A percentile compares a stretch with the other conserved stretches of the same genome.
phyloP scores from a whole-genome alignment of 345 rosid species.

The Adansonia digitata region DNA sequence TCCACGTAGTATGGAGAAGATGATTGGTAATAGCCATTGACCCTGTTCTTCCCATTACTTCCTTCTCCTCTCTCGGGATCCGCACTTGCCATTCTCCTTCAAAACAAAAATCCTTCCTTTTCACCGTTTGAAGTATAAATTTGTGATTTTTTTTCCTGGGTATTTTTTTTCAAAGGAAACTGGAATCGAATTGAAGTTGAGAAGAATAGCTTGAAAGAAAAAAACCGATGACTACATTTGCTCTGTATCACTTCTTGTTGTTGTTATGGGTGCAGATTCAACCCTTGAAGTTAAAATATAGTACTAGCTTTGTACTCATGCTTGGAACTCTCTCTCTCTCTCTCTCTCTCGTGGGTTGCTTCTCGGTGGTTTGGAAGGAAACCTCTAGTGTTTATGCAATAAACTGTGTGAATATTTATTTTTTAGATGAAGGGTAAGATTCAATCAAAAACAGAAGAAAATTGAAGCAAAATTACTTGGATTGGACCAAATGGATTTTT shows the following conservation, averaged over 20 bases:
- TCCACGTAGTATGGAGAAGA: conserved; percentile 32
- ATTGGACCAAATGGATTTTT: neutral
- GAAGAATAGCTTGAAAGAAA: conserved; percentile 30
- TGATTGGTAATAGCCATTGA: conserved; percentile 12
- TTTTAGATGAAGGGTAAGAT: neutral
- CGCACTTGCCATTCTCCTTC: conserved; percentile 40
- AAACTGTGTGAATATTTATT: neutral
- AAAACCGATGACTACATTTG: neutral
- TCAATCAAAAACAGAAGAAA: neutral
- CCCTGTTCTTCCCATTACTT: conserved; percentile 17
- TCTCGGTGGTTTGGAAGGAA: neutral
- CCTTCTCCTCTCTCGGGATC: conserved; percentile 66
- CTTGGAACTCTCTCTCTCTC: neutral
- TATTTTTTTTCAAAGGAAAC: neutral
- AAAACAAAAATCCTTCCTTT: neutral
- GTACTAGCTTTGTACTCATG: neutral
- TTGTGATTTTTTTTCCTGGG: conserved; percentile 2
- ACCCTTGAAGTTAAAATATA: conserved; percentile 11
- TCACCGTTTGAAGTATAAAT: neutral
- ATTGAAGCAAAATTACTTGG: neutral
- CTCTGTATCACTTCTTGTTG: neutral
- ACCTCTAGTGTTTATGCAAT: neutral
- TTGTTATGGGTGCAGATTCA: neutral
- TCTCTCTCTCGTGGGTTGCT: neutral
- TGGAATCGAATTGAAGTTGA: conserved; percentile 13